A percentile compares a stretch with the other conserved stretches of the same genome.
phyloP scores from a whole-genome alignment of 1,284 basidiomycete genomes.

The Moniliella sp. region DNA sequence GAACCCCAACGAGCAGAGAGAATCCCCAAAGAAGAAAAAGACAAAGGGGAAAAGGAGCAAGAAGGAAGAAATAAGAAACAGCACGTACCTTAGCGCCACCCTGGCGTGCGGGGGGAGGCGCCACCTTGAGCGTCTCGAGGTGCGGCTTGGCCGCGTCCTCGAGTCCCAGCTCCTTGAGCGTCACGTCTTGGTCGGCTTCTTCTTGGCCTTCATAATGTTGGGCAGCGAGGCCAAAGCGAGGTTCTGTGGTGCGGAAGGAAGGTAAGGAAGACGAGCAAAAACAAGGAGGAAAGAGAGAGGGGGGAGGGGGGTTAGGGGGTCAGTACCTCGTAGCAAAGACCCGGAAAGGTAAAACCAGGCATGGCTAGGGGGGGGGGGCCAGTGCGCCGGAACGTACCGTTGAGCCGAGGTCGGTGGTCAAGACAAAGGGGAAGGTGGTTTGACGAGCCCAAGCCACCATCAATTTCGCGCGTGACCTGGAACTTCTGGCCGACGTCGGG shows the following conservation, averaged over 20 bases:
- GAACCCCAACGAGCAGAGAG: neutral
- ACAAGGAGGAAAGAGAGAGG: too few relatives aligned
- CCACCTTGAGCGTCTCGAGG: slow-evolving; percentile 70
- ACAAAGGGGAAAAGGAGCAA: too few relatives aligned
- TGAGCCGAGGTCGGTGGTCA: slow-evolving; percentile 87
- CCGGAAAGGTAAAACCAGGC: too few relatives aligned
- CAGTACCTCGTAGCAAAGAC: too few relatives aligned
- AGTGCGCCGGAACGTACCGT: too few relatives aligned
- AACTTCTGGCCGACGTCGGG: slow-evolving; percentile 45
- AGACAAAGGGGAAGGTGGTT: slow-evolving; percentile 59
- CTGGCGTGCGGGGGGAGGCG: slow-evolving; percentile 68
- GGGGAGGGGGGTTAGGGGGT: too few relatives aligned
- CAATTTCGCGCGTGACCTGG: slow-evolving; percentile 68
- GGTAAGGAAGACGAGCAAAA: too few relatives aligned
- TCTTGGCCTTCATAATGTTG: slow-evolving; percentile 53
- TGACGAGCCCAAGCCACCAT: slow-evolving; percentile 71
- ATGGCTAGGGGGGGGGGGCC: too few relatives aligned
- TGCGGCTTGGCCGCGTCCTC: slow-evolving; percentile 52
- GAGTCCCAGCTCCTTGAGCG: slow-evolving; percentile 54
- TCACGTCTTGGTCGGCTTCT: slow-evolving; percentile 81
- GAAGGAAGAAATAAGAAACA: too few relatives aligned
- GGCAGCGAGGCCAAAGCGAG: slow-evolving; percentile 33
- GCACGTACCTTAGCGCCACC: slow-evolving; percentile 89
- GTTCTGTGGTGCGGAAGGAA: too few relatives aligned
- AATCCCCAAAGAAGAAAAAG: too few relatives aligned